Conservation (phyloP, 75 land plant species). For the Pinus albicaulis region DNA sequence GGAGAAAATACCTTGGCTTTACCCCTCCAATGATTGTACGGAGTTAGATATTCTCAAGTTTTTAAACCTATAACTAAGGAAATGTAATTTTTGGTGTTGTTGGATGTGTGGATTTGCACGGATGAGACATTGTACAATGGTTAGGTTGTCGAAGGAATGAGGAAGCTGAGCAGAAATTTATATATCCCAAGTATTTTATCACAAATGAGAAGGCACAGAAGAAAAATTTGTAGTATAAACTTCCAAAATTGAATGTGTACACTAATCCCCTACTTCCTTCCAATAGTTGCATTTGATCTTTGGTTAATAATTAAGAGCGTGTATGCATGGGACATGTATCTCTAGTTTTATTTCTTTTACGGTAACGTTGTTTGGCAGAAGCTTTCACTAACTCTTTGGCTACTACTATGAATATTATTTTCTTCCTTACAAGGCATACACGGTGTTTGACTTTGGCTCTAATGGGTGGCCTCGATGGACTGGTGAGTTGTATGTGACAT, state of each 20-base stretch:
- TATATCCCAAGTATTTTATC: slow-evolving; percentile 68
- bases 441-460: background rate
- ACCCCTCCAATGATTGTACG: background rate
- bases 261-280: background rate
- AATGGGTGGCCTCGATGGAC: background rate
- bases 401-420: background rate
- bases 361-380: background rate
- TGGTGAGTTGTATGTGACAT: background rate
- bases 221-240: slow-evolving; percentile 65
- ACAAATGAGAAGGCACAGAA: slow-evolving; percentile 60
- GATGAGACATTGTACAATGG: slow-evolving; percentile 71
- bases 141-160: slow-evolving; percentile 71
- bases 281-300: background rate
- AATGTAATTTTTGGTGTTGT: background rate
- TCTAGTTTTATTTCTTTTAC: background rate
- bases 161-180: slow-evolving; percentile 69
- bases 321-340: background rate
- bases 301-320: background rate
- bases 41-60: background rate
- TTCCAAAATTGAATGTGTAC: background rate
- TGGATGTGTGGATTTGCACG: slow-evolving; percentile 11
- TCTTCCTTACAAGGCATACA: background rate
- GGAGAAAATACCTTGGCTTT: too few relatives aligned
- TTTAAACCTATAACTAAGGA: background rate
- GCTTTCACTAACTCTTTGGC: background rate